These are phyloP conservation scores for Claviceps sorghi DNA, from an alignment of 2,329 filamentous ascomycete species.

Conservation along the genomic window DNA sequence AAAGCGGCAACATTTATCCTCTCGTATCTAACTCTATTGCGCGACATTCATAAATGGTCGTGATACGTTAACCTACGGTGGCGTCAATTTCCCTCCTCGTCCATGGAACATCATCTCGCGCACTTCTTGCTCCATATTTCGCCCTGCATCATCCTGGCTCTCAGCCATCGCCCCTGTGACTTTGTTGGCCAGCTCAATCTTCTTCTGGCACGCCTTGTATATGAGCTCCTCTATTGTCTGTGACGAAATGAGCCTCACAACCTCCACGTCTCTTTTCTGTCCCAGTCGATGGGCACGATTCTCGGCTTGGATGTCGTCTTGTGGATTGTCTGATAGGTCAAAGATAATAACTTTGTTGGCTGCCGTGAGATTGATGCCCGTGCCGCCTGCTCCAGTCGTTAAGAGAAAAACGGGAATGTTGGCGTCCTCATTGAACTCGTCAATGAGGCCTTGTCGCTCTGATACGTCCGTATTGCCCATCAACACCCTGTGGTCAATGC, in stretches of 20 bases:
- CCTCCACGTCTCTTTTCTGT: conserved; percentile 79
- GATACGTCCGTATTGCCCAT: conserved; percentile 73
- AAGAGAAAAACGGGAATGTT: conserved; percentile 82
- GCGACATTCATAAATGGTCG: neutral
- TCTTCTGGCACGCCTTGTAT: conserved; percentile 78
- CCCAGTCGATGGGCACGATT: conserved; percentile 92
- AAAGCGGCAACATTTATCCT: neutral
- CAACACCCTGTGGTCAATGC: conserved; percentile 68
- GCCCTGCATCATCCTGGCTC: conserved; percentile 14
- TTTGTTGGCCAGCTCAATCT: conserved; percentile 68
- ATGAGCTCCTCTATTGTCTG: conserved; percentile 89
- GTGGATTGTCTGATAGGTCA: conserved; percentile 92
- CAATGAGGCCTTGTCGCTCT: conserved; percentile 73
- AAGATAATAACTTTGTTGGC: conserved; percentile 98
- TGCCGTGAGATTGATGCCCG: conserved; percentile 86
- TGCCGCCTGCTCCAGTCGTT: conserved; percentile 88
- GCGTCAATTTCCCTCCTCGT: conserved; percentile 21
- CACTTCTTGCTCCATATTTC: conserved; percentile 29
- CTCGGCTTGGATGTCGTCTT: conserved; percentile 96
- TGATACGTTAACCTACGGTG: conserved; percentile 16
- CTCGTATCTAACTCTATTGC: neutral
- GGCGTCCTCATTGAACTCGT: conserved; percentile 64
- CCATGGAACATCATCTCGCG: conserved; percentile 26
- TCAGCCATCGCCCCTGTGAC: conserved; percentile 30
- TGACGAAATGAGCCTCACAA: conserved; percentile 67